Conservation (phyloP, 208 protist genomes). For the Trypanosoma congolense region DNA sequence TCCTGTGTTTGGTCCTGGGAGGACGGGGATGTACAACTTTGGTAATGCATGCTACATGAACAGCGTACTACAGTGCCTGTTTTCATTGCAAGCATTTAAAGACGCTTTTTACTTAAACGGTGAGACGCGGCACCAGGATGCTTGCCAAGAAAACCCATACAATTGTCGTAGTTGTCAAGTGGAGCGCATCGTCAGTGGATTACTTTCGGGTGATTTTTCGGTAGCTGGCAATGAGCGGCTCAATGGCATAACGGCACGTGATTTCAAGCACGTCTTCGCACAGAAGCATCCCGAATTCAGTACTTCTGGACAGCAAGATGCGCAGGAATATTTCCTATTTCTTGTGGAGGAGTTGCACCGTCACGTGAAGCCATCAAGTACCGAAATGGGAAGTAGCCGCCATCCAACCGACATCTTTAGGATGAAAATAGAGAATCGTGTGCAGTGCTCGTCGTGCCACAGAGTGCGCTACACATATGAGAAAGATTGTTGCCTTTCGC, state of each 20-base stretch:
- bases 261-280: slow-evolving; percentile 95
- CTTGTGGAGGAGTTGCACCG: slow-evolving; percentile 84
- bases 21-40: slow-evolving; percentile 93
- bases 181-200: slow-evolving; percentile 88
- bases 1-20: slow-evolving; percentile 91
- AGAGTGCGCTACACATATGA: slow-evolving; percentile 88
- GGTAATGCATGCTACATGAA: slow-evolving; percentile 98
- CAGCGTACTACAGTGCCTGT: slow-evolving; percentile 93
- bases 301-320: slow-evolving; percentile 94
- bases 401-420: slow-evolving; percentile 66
- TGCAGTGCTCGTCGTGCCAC: slow-evolving; percentile 78
- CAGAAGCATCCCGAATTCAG: slow-evolving; percentile 93
- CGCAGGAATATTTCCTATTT: slow-evolving; percentile 93
- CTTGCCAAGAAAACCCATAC: slow-evolving; percentile 57
- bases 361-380: slow-evolving; percentile 34
- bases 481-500: slow-evolving; percentile 80
- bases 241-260: slow-evolving; percentile 85
- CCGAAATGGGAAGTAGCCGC: not conserved
- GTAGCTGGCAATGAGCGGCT: slow-evolving; percentile 31
- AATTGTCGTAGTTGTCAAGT: slow-evolving; percentile 80
- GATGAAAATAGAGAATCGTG: slow-evolving; percentile 82
- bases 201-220: slow-evolving; percentile 91
- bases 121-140: slow-evolving; percentile 41
- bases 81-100: slow-evolving; percentile 74
- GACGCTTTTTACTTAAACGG: slow-evolving; percentile 56